phyloP scores from a whole-genome alignment of 73 alveolate genomes.

The Paramecium caudatum region DNA sequence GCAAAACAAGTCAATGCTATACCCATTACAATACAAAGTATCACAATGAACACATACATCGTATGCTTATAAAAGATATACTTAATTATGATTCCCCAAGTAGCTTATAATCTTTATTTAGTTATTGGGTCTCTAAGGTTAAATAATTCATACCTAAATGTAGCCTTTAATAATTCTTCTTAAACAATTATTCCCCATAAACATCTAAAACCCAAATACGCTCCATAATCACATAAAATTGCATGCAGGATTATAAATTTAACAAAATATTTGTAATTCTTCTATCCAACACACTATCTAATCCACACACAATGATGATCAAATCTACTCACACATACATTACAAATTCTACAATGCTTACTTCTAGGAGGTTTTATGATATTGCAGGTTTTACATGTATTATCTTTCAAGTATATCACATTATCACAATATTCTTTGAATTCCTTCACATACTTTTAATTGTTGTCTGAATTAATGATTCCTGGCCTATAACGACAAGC shows the following conservation, averaged over 20 bases:
- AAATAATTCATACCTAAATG: conserved; percentile 4
- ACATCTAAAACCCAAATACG: conserved; percentile 68
- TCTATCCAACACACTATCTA: conserved; percentile 74
- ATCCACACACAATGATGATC: conserved; percentile 95
- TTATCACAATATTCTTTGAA: conserved; percentile 69
- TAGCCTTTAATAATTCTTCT: conserved; percentile 41
- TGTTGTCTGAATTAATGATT: conserved; percentile 47
- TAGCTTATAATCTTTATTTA: conserved; percentile 34
- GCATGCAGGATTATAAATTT: conserved; percentile 71
- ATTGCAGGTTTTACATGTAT: conserved; percentile 65
- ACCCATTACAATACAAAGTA: conserved; percentile 78
- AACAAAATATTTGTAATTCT: conserved; percentile 72
- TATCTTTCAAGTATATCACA: conserved; percentile 67
- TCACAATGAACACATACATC: conserved; percentile 68
- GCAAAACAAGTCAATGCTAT: conserved; percentile 65
- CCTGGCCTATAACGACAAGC: conserved; percentile 75
- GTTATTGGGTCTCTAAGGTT: conserved; percentile 65
- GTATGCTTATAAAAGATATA: conserved; percentile 70
- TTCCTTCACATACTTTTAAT: conserved; percentile 34
- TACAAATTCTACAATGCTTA: conserved; percentile 89
- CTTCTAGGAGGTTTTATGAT: conserved; percentile 81
- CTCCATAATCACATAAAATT: conserved; percentile 70
- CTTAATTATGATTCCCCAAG: conserved; percentile 47
- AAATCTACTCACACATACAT: conserved; percentile 89
- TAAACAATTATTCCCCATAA: conserved; percentile 60